Base-by-base conservation (phyloP, 345 rosid species). In the Lagerstroemia speciosa region DNA sequence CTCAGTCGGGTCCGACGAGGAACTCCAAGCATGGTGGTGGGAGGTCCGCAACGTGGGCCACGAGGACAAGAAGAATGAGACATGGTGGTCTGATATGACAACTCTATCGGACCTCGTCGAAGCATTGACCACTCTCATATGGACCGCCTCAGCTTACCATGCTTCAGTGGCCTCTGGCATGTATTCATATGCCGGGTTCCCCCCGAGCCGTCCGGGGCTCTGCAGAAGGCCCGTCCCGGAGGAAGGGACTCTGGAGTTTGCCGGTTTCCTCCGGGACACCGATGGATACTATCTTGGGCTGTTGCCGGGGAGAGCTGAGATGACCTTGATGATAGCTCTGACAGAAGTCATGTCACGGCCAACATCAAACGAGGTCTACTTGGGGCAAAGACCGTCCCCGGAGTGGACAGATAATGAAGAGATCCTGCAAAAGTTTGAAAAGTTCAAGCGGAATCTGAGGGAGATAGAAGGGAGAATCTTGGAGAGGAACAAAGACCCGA, bases 11-110 rank as follows among this genome's bases (percentile, higher is more conserved):
- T 66, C 76, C 3, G 89, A 87, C 41, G 46, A 30, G 43, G 89
- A 87, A 81, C 73, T 87, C 66, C 89, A 85, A 75, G 82, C 78
- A 68, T 87, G 92, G 89, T 87, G 92, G 89, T 68, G 74, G 38
- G 92, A 87, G 71, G 74, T 85, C 45, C 75, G 77, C 48, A 79
- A 83, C 11, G 72, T 77, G 17, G 89, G 92, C 9, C 92, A 87
- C 38, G 81, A 79, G 36, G 87, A 85, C 57, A 81, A 83, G 75
- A 12, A 73, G 69, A 63, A 76, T 3, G 87, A 81, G 70, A 70
- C 70, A 67, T 77, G 92, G 84, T 85, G 90, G 92, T 71, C 43
- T 60, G 67, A 76, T 34, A 76, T 87, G 81, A 73, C 65, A 74
- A 71, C 64, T 31, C 67, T 78, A 16, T 17, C 77, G 11, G 70